phyloP scores from a whole-genome alignment of 2,329 filamentous ascomycete genomes.

The Xylariomycetidae sp. region DNA sequence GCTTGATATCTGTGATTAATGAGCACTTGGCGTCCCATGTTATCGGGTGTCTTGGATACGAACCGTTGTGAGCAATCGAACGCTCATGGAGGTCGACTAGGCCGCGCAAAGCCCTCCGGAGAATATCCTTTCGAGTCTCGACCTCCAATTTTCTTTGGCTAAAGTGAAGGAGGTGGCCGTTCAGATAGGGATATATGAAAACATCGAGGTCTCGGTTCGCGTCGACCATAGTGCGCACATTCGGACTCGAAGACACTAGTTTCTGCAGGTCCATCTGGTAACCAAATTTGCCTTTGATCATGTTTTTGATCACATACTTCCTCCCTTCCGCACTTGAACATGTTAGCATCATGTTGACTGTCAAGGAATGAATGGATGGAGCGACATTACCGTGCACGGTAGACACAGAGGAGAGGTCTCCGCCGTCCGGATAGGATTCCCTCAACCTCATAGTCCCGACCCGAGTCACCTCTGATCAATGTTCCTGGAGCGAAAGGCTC shows the following conservation, averaged over 20 bases:
- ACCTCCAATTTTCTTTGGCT: too few relatives aligned
- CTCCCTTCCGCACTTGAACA: slow-evolving; percentile 6
- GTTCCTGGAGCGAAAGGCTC: too few relatives aligned
- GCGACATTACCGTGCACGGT: slow-evolving; percentile 9
- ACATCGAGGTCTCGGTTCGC: slow-evolving; percentile 7
- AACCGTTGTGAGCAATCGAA: slow-evolving; percentile 28
- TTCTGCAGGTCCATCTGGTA: slow-evolving; percentile 25
- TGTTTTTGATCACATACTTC: slow-evolving; percentile 20
- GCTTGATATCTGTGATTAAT: slow-evolving; percentile 28
- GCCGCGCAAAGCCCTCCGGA: slow-evolving; percentile 22
- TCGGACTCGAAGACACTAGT: slow-evolving; percentile 17
- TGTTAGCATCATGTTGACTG: neutral
- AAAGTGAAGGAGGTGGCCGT: too few relatives aligned
- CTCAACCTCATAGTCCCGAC: too few relatives aligned
- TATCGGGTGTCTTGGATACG: slow-evolving; percentile 2
- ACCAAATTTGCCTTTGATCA: slow-evolving; percentile 25
- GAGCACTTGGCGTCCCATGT: neutral
- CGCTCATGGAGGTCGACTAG: slow-evolving; percentile 28
- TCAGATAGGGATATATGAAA: too few relatives aligned
- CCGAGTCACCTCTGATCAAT: too few relatives aligned
- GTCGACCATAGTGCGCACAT: slow-evolving; percentile 22
- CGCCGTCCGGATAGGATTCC: slow-evolving; percentile 8
- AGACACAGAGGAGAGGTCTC: slow-evolving; percentile 11
- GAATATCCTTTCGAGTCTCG: too few relatives aligned
- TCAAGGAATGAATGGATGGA: neutral